These are phyloP conservation scores for Stephanocyclus meneghinianus DNA, from an alignment of 352 stramenopile genomes.

Conservation along the genomic window DNA sequence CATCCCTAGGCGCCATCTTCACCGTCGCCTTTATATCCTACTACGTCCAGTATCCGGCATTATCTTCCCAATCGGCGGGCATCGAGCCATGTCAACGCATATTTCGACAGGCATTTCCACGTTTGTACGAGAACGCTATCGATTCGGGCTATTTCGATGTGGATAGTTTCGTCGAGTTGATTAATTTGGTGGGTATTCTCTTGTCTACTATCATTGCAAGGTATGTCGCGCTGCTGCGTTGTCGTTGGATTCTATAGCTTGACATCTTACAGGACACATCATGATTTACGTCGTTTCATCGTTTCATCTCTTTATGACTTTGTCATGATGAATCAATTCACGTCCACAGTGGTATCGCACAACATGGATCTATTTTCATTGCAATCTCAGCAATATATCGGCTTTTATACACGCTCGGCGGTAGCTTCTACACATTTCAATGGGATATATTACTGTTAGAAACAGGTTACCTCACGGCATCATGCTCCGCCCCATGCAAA, in stretches of 20 bases:
- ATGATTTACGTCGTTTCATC: background rate
- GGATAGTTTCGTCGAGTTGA: slow-evolving; percentile 65
- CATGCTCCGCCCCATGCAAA: slow-evolving; percentile 56
- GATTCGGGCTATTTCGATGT: slow-evolving; percentile 25
- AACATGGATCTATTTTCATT: slow-evolving; percentile 61
- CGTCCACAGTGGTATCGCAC: slow-evolving; percentile 38
- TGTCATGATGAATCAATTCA: background rate
- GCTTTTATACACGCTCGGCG: slow-evolving; percentile 85
- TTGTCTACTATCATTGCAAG: slow-evolving; percentile 64
- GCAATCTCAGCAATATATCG: slow-evolving; percentile 79
- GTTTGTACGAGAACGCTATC: slow-evolving; percentile 20
- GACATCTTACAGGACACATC: no score
- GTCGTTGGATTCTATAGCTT: background rate
- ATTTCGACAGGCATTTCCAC: slow-evolving; percentile 37
- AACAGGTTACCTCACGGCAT: slow-evolving; percentile 82
- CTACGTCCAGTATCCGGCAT: slow-evolving; percentile 84
- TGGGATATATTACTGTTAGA: slow-evolving; percentile 91
- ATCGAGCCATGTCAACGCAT: slow-evolving; percentile 35
- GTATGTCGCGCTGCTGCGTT: slow-evolving; percentile 12
- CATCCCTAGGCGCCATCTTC: slow-evolving; percentile 40
- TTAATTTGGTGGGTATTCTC: slow-evolving; percentile 78
- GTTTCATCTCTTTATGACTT: background rate
- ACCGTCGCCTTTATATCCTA: slow-evolving; percentile 85
- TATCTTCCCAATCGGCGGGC: slow-evolving; percentile 82
- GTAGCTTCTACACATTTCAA: slow-evolving; percentile 89